phyloP scores from a whole-genome alignment of 202 grass and related monocot genomes.

The Zizania palustris region DNA sequence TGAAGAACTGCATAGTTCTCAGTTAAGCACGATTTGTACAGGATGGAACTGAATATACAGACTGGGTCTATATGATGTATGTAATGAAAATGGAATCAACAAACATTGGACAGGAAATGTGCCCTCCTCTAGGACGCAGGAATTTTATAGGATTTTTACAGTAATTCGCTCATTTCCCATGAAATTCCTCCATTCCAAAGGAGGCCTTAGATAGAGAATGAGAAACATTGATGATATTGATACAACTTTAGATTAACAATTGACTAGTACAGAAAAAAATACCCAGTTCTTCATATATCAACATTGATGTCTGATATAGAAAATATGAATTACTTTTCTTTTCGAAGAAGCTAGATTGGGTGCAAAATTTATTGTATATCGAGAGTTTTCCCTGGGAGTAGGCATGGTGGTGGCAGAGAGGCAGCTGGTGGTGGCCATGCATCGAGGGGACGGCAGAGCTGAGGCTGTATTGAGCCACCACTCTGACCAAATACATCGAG shows the following conservation, averaged over 20 bases:
- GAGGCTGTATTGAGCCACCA: no score
- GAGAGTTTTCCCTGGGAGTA: background rate
- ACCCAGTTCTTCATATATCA: background rate
- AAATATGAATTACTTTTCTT: background rate
- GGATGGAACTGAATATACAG: background rate
- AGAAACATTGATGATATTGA: background rate
- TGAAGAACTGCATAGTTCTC: background rate
- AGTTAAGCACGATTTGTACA: background rate
- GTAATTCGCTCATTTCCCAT: no score
- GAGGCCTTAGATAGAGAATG: background rate
- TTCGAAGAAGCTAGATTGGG: background rate
- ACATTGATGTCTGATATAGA: background rate
- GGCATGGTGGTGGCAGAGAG: no score
- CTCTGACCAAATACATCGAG: no score
- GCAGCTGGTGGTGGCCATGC: no score
- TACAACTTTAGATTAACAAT: background rate
- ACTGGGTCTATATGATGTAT: background rate
- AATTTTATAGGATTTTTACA: no score
- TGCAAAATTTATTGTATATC: background rate
- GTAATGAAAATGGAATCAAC: background rate
- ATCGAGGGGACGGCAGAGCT: no score
- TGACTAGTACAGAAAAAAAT: background rate
- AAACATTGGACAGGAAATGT: background rate
- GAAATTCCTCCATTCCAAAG: no score
- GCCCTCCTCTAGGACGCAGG: background rate